Base-by-base conservation (phyloP, 2,329 filamentous ascomycete genomes). In the Ceratocystis albifundus region DNA sequence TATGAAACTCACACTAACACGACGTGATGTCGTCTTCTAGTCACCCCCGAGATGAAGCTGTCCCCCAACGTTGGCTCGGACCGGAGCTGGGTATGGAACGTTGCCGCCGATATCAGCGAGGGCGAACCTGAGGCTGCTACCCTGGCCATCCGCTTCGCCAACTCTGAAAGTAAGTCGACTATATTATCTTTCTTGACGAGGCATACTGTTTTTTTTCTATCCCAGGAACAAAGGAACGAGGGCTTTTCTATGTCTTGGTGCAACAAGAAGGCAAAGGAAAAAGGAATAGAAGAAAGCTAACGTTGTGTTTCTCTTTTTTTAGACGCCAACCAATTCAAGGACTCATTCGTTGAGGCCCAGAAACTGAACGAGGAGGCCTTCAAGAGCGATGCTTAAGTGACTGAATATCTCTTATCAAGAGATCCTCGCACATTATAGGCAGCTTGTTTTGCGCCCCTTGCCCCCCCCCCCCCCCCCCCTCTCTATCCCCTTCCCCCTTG, bases 31-130 rank as follows among this genome's bases (percentile, higher is more conserved):
- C 32, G 30, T 30, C 32, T 46, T 36, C 6, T 28, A 96, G 92
- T 99, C 74, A 90, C 96, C 69, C 93, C 93, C 70, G 93, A 96
- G 79, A 97, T 99, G 93, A 96, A 96, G 82, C 88, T 99, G 70
- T 93, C 89, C 69, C 91, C 94, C 78, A 99, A 99, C 77, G 92
- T 97, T 71, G 94, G 94, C 74, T 96, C 90, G 74, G 94, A 99
- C 82, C 89, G 94, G 77, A 95, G 89, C 80, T 99, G 94, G 94
- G 94, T 99, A 71, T 99, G 94, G 94, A 97, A 96, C 75, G 93
- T 92, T 68, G 88, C 92, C 67, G 94, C 94, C 71, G 94, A 99
- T 82, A 93, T 97, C 72, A 96, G 90, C 74, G 94, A 99, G 83
- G 94, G 94, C 69, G 93, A 96, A 81, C 89, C 94, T 70, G 94